phyloP scores from a whole-genome alignment of 495 filamentous ascomycete species.

The Neurospora cerealis region DNA sequence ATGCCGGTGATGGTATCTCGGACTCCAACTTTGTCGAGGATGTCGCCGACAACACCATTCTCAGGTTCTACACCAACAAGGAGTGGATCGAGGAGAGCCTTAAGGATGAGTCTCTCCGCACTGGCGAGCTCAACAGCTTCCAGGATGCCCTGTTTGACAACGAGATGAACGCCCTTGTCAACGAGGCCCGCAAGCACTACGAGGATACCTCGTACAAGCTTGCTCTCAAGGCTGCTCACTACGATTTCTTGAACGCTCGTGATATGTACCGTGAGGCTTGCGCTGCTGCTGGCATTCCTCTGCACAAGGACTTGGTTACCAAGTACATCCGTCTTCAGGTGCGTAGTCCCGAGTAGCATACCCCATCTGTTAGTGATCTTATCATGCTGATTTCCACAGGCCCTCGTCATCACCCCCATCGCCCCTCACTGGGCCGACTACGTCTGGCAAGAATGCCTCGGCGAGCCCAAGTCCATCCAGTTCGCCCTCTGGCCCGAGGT shows the following conservation, averaged over 20 bases:
- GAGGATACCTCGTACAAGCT: conserved; percentile 76
- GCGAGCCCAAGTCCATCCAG: conserved; percentile 67
- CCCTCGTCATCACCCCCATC: conserved; percentile 46
- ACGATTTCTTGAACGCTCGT: conserved; percentile 77
- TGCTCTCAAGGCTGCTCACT: conserved; percentile 81
- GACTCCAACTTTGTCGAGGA: conserved; percentile 97
- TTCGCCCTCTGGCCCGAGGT: conserved; percentile 66
- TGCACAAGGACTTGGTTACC: conserved; percentile 67
- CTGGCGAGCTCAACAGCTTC: conserved; percentile 63
- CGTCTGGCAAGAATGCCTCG: conserved; percentile 82
- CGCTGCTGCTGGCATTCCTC: conserved; percentile 60
- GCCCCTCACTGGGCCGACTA: conserved; percentile 94
- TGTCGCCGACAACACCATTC: conserved; percentile 82
- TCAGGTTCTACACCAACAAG: conserved; percentile 74
- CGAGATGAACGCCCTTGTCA: conserved; percentile 77
- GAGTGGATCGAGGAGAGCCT: conserved; percentile 86
- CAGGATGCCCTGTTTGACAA: conserved; percentile 89
- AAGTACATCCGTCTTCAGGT: conserved; percentile 81
- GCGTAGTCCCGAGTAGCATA: background rate
- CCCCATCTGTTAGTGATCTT: conserved; percentile 14
- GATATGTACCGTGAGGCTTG: conserved; percentile 84
- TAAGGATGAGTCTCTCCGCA: conserved; percentile 61
- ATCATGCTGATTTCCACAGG: conserved; percentile 46
- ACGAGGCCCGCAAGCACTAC: conserved; percentile 67
- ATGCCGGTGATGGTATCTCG: conserved; percentile 87